phyloP scores from a whole-genome alignment of 441 rosid genomes.

The Capsella rubella region DNA sequence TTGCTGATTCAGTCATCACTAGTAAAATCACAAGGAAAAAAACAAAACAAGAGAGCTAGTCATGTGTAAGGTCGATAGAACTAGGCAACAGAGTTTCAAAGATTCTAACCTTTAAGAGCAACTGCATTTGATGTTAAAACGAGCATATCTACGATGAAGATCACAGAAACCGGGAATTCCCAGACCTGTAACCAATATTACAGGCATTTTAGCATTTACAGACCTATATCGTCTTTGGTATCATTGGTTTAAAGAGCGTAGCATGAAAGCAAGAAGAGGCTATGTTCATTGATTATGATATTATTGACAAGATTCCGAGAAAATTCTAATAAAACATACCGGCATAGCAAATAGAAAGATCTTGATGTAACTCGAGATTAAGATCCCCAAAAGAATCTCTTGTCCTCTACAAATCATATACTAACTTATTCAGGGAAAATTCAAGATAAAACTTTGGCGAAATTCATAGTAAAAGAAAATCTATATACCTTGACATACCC shows the following conservation, averaged over 20 bases:
- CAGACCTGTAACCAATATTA: conserved; percentile 61
- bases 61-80: neutral
- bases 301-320: neutral
- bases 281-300: neutral
- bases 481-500: conserved; percentile 50
- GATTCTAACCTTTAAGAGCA: conserved; percentile 73
- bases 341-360: conserved; percentile 69
- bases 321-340: conserved; percentile 51
- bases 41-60: conserved; percentile 4
- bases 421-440: neutral
- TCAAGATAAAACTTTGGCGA: no score
- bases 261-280: neutral
- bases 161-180: conserved; percentile 77
- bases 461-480: no score
- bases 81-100: neutral
- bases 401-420: conserved; percentile 48
- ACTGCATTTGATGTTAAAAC: conserved; percentile 77
- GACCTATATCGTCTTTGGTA: neutral
- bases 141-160: conserved; percentile 70
- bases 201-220: conserved; percentile 8
- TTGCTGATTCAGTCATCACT: conserved; percentile 42
- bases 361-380: conserved; percentile 84
- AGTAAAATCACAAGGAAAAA: conserved; percentile 3
- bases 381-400: conserved; percentile 58
- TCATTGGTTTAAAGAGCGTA: neutral